Evolutionary conservation across 345 rosid genomes (phyloP), one percentile per base, ranked within the genome.

Genomic region (Limnanthes douglasii): DNA sequence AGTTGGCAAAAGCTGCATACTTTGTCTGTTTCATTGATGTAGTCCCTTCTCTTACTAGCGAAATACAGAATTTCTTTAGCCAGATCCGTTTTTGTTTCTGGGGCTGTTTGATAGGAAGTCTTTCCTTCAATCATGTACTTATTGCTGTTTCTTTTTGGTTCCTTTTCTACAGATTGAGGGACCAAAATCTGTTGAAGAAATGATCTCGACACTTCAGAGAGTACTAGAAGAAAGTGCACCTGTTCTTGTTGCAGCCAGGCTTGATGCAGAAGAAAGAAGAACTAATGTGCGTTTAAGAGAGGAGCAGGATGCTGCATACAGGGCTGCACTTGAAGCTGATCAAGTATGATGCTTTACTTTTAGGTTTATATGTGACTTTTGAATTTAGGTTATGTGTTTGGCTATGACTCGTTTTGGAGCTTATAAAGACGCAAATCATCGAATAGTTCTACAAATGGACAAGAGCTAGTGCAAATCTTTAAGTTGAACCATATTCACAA

Each of bases 251-350:
- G 63, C 94, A 4, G 90, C 93, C 34, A 81, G 99, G 45, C 67
- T 71, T 20, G 96, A 92, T 41, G 88, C 95, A 0, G 99, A 92
- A 54, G 96, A 92, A 69, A 78, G 99, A 65, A 85, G 75, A 56
- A 73, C 29, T 44, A 81, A 68, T 60, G 10, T 64, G 61, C 85
- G 65, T 3, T 60, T 92, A 26, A 75, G 99, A 61, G 99, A 85
- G 69, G 99, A 92, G 61, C 99, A 92, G 53, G 96, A 92, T 65
- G 90, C 93, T 39, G 99, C 96, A 37, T 92, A 73, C 59, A 72
- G 77, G 56, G 99, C 79, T 18, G 99, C 99, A 15, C 96, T 92
- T 46, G 96, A 85, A 78, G 99, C 93, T 15, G 99, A 92, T 68
- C 99, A 78, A 53, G 99, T 85, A 73, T 37, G 60, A 31, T 17